These are phyloP conservation scores for Microstegium vimineum DNA, from an alignment of 176 grass and related monocot species.

Conservation along the genomic window DNA sequence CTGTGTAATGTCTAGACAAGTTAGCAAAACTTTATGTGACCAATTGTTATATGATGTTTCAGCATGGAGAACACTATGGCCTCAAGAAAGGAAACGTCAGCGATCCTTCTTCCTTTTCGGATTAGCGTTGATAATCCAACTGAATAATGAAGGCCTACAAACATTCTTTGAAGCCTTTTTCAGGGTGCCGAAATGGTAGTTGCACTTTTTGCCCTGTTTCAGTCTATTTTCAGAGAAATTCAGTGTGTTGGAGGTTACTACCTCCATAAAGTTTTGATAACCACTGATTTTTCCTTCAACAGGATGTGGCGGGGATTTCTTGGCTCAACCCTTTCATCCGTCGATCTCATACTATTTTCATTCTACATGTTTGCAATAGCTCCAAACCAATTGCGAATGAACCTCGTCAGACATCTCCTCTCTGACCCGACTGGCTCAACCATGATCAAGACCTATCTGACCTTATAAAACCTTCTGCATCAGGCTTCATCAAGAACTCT, in stretches of 20 bases:
- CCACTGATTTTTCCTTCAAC: slow-evolving; percentile 19
- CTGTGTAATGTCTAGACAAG: neutral
- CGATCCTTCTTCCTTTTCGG: slow-evolving; percentile 96
- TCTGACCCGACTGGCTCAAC: slow-evolving; percentile 66
- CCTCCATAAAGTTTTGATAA: neutral
- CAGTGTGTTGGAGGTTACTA: neutral
- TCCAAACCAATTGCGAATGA: slow-evolving; percentile 84
- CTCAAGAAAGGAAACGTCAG: slow-evolving; percentile 88
- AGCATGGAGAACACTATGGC: slow-evolving; percentile 96
- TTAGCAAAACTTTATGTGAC: neutral
- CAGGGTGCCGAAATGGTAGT: slow-evolving; percentile 79
- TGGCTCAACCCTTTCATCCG: slow-evolving; percentile 79
- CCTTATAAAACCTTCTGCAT: slow-evolving; percentile 41
- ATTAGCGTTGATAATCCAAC: slow-evolving; percentile 77
- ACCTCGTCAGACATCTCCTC: slow-evolving; percentile 80
- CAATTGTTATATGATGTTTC: slow-evolving; percentile 29
- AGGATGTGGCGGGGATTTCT: slow-evolving; percentile 99
- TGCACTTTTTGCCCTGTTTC: neutral
- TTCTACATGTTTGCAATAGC: slow-evolving; percentile 95
- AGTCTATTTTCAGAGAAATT: neutral
- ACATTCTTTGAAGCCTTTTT: slow-evolving; percentile 90
- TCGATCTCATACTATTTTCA: slow-evolving; percentile 84
- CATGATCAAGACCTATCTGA: slow-evolving; percentile 88
- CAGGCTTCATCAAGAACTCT: neutral
- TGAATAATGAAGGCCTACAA: slow-evolving; percentile 90